phyloP scores from a whole-genome alignment of 345 rosid genomes.

The Gossypium mustelinum region DNA sequence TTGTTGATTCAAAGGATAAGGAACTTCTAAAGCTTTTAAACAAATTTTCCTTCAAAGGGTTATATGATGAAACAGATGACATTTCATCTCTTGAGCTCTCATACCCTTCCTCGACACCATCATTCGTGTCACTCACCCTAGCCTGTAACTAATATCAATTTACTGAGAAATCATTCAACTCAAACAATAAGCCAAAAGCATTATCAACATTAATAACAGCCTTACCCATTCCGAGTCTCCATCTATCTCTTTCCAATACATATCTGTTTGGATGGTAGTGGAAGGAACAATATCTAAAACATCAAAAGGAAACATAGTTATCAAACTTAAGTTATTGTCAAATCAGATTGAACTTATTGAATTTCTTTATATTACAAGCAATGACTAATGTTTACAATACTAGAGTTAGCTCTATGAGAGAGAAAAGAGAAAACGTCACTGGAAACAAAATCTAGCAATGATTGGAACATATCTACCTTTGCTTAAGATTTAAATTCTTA shows the following conservation, averaged over 20 bases:
- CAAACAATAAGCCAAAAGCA: conserved; percentile 9
- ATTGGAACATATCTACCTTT: not conserved
- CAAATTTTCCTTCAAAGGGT: conserved; percentile 53
- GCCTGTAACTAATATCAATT: conserved; percentile 38
- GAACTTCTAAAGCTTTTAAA: conserved; percentile 73
- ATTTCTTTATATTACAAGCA: not conserved
- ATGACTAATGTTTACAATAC: not conserved
- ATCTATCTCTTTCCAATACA: conserved; percentile 89
- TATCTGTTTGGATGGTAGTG: conserved; percentile 60
- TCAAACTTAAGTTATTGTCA: not conserved
- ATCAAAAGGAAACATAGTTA: conserved; percentile 14
- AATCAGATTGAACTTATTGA: not conserved
- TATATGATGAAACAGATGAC: conserved; percentile 83
- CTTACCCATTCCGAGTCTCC: conserved; percentile 97
- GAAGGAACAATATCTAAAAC: conserved; percentile 75
- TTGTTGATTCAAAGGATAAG: conserved; percentile 59
- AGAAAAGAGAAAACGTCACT: not conserved
- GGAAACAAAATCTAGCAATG: not conserved
- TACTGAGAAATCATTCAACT: conserved; percentile 2
- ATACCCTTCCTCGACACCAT: conserved; percentile 75
- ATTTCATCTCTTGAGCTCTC: conserved; percentile 92
- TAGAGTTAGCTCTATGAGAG: not conserved
- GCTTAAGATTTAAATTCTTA: not conserved
- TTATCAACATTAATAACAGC: conserved; percentile 25
- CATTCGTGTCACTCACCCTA: conserved; percentile 66